Base-by-base conservation (phyloP, 1,139 yeast species). In the Nakaseomyces nivariensis region DNA sequence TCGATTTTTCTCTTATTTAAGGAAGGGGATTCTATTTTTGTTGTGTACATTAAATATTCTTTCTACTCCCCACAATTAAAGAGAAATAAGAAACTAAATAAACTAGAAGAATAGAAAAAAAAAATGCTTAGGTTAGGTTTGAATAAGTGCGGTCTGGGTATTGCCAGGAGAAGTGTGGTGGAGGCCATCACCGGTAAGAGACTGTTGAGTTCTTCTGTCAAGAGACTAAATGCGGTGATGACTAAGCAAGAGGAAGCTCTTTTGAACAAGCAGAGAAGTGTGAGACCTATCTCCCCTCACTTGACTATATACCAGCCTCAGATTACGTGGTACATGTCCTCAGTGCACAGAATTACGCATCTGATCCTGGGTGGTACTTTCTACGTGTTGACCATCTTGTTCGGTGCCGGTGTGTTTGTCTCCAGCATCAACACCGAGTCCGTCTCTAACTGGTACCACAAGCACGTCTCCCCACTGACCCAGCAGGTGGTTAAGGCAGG, bases 211-310 rank as follows among this genome's bases (percentile, higher is more conserved):
- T 27, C 34, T 11, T n/a, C 44, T 29, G 44, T 41, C 25, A 27
- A 11, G 25, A 41, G 44, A 41, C 44, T 41, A 5, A 41, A 41
- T 25, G 11, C 25, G 5, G 25, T 29, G n/a, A 41, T 41, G 44
- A 27, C 41, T 10, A 24, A 25, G 10, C 43, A 79, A 61, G 92
- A 85, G 61, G 77, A 83, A 58, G 77, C 76, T 40, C 75, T 87
- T 53, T 78, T 89, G 57, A 76, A 81, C 55, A 81, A 82, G 51
- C 97, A 89, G 74, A 82, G 97, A 70, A 76, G 75, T 61, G 78
- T 79, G 72, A 81, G 97, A 72, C 97, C 97, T 48, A 71, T 77
- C 42, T 87, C 96, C 43, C 97, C 97, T 53, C 95, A 89, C 68
- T 77, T 89, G 66, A 70, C 79, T 53, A 88, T 90, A 66, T 89